phyloP scores from a whole-genome alignment of 208 protist genomes.

The Acanthamoeba triangularis region DNA sequence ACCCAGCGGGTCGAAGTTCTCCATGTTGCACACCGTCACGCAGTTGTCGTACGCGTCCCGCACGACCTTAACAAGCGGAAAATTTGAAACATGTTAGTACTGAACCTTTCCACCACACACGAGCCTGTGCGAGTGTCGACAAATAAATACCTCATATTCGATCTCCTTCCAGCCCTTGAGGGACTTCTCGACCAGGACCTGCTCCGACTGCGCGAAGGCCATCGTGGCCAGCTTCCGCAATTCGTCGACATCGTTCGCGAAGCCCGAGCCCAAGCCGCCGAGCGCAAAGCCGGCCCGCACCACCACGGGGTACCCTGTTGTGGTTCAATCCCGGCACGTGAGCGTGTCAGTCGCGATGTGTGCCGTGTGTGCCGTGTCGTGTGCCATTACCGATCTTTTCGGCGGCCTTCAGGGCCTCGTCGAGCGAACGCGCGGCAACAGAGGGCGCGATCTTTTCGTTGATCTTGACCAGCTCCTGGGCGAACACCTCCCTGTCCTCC shows the following conservation, averaged over 20 bases:
- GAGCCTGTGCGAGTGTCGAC: neutral
- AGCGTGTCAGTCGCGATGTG: constrained; percentile 32
- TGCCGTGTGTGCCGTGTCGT: constrained; percentile 66
- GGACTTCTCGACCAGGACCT: constrained; percentile 98
- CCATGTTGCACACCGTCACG: constrained; percentile 99
- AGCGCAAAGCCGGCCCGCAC: constrained; percentile 98
- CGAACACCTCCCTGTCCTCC: constrained; percentile 99
- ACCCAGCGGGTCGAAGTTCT: constrained; percentile 99
- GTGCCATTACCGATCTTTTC: constrained; percentile 86
- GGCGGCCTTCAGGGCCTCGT: constrained; percentile 89
- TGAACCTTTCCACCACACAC: neutral
- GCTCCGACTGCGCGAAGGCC: constrained; percentile 93
- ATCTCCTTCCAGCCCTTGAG: constrained; percentile 99
- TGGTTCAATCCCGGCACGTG: neutral
- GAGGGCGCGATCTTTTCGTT: constrained; percentile 93
- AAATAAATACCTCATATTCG: constrained; percentile 96
- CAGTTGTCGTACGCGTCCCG: constrained; percentile 99
- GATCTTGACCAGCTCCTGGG: constrained; percentile 97
- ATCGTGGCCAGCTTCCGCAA: constrained; percentile 84
- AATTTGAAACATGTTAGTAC: neutral
- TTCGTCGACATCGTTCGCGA: constrained; percentile 90
- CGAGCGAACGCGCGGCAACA: constrained; percentile 85
- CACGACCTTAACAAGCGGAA: constrained; percentile 90
- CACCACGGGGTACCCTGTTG: constrained; percentile 98
- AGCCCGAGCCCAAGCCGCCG: constrained; percentile 98